Evolutionary conservation across 2,329 filamentous ascomycete genomes (phyloP).

Genomic region (Botrytis tulipae): DNA sequence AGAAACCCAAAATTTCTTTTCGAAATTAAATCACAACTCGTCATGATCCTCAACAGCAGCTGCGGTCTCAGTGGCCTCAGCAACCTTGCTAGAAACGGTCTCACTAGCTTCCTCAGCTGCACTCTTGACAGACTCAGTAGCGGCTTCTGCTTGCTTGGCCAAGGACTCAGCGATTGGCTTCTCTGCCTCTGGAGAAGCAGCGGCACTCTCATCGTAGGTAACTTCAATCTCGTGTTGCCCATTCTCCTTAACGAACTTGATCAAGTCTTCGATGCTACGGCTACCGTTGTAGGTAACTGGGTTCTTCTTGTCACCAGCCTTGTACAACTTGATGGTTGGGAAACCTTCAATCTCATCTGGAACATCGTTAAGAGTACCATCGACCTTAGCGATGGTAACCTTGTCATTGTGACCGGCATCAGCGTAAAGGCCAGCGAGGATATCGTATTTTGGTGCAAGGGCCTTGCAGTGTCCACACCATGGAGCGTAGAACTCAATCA

Average conservation of each 20-base stretch:
- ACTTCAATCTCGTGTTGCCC: slow-evolving; percentile 83
- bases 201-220: slow-evolving; percentile 52
- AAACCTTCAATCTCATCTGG: slow-evolving; percentile 96
- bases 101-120: slow-evolving; percentile 51
- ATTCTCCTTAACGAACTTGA: slow-evolving; percentile 90
- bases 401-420: slow-evolving; percentile 73
- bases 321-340: slow-evolving; percentile 98
- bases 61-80: slow-evolving; percentile 46
- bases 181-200: slow-evolving; percentile 46
- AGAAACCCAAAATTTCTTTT: slow-evolving; percentile 24
- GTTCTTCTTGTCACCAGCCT: slow-evolving; percentile 80
- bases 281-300: slow-evolving; percentile 85
- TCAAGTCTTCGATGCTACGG: slow-evolving; percentile 87
- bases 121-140: slow-evolving; percentile 39
- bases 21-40: slow-evolving; percentile 61
- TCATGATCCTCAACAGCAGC: slow-evolving; percentile 53
- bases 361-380: slow-evolving; percentile 93
- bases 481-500: slow-evolving; percentile 97
- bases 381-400: slow-evolving; percentile 94
- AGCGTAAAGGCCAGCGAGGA: slow-evolving; percentile 77
- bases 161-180: slow-evolving; percentile 41
- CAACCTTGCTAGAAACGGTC: slow-evolving; percentile 46
- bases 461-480: slow-evolving; percentile 99
- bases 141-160: slow-evolving; percentile 42
- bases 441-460: slow-evolving; percentile 94